Conservation (phyloP, 2,329 filamentous ascomycete genomes). For the Ophiostoma novo-ulmi region DNA sequence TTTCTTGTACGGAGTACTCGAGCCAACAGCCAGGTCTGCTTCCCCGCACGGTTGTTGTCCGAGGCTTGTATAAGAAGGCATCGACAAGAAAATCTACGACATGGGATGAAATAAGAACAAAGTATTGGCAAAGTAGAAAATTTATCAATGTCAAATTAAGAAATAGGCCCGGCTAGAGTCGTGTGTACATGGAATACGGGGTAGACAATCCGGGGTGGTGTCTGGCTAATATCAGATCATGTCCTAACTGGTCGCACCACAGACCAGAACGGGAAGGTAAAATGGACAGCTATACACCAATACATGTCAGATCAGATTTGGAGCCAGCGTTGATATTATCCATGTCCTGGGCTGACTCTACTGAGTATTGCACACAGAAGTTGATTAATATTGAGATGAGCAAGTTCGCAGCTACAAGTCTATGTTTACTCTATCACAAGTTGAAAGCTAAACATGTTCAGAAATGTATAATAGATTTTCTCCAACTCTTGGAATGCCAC, state of each 20-base stretch:
- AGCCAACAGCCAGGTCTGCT: neutral
- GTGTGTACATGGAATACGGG: neutral
- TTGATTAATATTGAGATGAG: no score
- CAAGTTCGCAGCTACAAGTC: no score
- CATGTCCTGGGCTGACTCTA: neutral
- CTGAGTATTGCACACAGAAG: no score
- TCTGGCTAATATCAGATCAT: conserved; percentile 11
- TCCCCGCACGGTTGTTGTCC: neutral
- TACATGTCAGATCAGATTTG: neutral
- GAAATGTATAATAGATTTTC: no score
- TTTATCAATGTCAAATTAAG: neutral
- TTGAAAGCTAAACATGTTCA: no score
- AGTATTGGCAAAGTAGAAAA: neutral
- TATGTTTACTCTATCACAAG: no score
- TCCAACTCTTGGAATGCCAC: no score
- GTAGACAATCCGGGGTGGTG: conserved; percentile 6
- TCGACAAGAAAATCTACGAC: neutral
- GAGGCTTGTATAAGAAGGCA: neutral
- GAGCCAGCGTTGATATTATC: neutral
- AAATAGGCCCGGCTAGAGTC: neutral
- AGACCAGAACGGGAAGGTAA: neutral
- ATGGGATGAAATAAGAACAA: neutral
- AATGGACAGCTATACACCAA: neutral
- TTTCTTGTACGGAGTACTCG: neutral
- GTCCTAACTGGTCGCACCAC: neutral